Percentiles rank a stretch among this genome's conserved stretches.
Conservation (phyloP, 2,329 filamentous ascomycete genomes). For the Aspergillus japonicus region DNA sequence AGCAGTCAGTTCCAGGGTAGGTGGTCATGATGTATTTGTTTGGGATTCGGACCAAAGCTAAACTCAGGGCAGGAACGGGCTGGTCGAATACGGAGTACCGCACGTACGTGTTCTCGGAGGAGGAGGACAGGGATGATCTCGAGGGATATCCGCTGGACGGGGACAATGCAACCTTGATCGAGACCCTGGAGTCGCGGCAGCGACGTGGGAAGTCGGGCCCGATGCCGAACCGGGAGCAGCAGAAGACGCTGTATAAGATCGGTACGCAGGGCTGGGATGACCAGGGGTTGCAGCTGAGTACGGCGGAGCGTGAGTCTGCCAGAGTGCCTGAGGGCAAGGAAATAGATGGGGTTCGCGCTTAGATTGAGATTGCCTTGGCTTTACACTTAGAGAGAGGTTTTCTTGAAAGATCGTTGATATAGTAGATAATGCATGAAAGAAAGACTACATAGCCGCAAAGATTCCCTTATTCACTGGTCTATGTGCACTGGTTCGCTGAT, state of each 20-base stretch:
- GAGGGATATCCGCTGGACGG: conserved; percentile 36
- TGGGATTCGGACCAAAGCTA: background rate
- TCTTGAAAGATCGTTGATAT: conserved; percentile 14
- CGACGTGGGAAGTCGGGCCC: conserved; percentile 41
- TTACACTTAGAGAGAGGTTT: conserved; percentile 28
- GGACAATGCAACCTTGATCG: conserved; percentile 43
- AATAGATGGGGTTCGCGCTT: conserved; percentile 30
- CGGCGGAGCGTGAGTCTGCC: conserved; percentile 33
- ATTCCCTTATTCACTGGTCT: background rate
- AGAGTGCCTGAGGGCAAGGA: conserved; percentile 36
- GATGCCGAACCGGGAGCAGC: conserved; percentile 35
- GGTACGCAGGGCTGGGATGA: conserved; percentile 46
- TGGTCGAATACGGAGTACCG: conserved; percentile 74
- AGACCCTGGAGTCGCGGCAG: conserved; percentile 43
- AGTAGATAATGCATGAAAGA: background rate
- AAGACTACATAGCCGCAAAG: background rate
- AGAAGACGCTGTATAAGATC: conserved; percentile 39
- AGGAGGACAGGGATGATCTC: conserved; percentile 49
- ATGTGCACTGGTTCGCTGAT: background rate
- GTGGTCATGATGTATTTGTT: conserved; percentile 8
- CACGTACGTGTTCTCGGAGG: conserved; percentile 63
- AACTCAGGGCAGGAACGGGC: conserved; percentile 59
- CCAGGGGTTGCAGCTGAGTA: conserved; percentile 41
- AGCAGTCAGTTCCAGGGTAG: conserved; percentile 48
- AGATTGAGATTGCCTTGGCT: background rate